These are phyloP conservation scores for Hericium coralloides DNA, from an alignment of 768 basidiomycete species.

Conservation along the genomic window DNA sequence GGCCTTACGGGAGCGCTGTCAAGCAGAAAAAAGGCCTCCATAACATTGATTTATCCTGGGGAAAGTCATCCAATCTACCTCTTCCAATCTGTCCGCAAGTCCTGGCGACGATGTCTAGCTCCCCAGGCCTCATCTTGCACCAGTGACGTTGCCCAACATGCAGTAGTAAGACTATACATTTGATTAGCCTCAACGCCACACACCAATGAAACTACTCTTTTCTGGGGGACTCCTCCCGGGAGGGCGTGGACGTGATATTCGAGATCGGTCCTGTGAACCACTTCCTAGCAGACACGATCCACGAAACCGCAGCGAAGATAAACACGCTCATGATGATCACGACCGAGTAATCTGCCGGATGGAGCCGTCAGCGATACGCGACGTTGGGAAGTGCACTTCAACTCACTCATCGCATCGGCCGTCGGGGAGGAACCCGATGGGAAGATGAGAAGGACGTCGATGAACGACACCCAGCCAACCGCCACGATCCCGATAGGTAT, in stretches of 20 bases:
- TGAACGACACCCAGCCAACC: conserved; percentile 58
- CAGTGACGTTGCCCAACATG: too few species aligned
- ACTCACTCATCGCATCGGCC: conserved; percentile 13
- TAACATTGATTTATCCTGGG: too few species aligned
- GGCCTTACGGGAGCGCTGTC: too few species aligned
- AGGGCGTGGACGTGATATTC: conserved; percentile 21
- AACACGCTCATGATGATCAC: conserved; percentile 60
- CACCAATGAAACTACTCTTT: too few species aligned
- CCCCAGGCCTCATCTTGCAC: too few species aligned
- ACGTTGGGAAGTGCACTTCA: background rate
- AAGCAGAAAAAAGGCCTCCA: background rate
- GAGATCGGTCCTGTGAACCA: conserved; percentile 65
- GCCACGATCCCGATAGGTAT: conserved; percentile 51
- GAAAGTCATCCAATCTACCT: too few species aligned
- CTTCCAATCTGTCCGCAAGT: too few species aligned
- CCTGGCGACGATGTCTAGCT: too few species aligned
- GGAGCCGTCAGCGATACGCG: background rate
- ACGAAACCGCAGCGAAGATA: conserved; percentile 52
- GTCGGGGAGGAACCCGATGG: background rate
- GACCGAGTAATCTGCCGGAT: conserved; percentile 50
- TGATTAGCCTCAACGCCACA: too few species aligned
- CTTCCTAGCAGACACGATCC: conserved; percentile 56
- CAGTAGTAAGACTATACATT: too few species aligned
- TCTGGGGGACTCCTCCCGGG: background rate
- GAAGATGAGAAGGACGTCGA: conserved; percentile 50